Percentiles rank a stretch among this genome's conserved stretches.
Conservation (phyloP, 345 rosid genomes). For the Pistacia vera region DNA sequence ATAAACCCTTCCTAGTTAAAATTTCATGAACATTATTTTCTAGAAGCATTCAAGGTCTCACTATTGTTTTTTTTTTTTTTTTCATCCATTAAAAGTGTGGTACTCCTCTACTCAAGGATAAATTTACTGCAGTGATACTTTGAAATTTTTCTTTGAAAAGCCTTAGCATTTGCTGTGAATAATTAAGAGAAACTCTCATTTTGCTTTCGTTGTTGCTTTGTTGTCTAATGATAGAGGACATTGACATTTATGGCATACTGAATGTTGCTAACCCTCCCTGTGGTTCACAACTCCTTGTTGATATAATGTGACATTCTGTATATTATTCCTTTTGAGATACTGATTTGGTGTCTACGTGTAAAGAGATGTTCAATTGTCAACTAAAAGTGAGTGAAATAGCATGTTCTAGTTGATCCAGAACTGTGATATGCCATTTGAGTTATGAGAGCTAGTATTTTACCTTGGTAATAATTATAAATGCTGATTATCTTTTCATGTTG, state of each 20-base stretch:
- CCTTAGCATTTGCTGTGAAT: not conserved
- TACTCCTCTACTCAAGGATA: not conserved
- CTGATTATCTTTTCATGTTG: not conserved
- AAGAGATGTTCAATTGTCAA: not conserved
- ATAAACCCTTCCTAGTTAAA: not conserved
- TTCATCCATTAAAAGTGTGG: not conserved
- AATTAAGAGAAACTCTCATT: not conserved
- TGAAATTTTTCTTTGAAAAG: not conserved
- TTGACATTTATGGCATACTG: not conserved
- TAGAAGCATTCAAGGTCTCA: not conserved
- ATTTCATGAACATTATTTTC: not conserved
- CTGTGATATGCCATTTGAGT: conserved; percentile 2
- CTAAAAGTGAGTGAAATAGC: not conserved
- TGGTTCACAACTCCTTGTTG: not conserved
- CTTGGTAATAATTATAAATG: not conserved
- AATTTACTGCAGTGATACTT: not conserved
- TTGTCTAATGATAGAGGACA: not conserved
- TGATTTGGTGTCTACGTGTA: not conserved
- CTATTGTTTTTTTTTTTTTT: not conserved
- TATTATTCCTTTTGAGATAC: not conserved
- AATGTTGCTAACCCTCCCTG: not conserved
- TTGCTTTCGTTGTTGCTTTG: not conserved
- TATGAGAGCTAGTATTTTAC: not conserved
- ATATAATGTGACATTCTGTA: not conserved
- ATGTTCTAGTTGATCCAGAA: not conserved